Evolutionary conservation across 208 protist genomes (phyloP).

Genomic region (Leishmania arabica): DNA sequence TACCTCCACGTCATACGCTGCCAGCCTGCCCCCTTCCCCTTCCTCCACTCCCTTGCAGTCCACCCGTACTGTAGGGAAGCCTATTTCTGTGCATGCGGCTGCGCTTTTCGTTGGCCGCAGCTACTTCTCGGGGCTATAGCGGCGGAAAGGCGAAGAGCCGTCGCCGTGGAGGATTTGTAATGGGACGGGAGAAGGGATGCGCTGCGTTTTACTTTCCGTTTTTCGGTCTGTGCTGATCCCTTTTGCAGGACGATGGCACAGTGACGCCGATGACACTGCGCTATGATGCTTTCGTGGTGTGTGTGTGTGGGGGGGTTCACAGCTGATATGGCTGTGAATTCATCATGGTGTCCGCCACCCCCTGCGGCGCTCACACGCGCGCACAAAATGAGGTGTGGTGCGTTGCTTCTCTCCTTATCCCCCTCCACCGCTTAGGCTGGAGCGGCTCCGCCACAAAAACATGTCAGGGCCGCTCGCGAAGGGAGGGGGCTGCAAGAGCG

Average conservation of each 20-base stretch:
- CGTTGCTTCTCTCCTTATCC: background rate
- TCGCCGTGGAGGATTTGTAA: background rate
- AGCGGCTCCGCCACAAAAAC: background rate
- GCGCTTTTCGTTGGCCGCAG: background rate
- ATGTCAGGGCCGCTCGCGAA: background rate
- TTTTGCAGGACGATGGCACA: background rate
- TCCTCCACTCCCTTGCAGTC: background rate
- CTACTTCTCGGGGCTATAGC: background rate
- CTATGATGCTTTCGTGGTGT: background rate
- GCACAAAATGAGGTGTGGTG: background rate
- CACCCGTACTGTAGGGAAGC: background rate
- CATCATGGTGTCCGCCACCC: background rate
- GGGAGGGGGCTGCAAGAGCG: background rate
- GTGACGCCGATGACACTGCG: background rate
- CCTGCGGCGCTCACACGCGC: background rate
- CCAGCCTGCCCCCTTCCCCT: background rate
- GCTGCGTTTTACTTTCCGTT: background rate
- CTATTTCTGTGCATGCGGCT: background rate
- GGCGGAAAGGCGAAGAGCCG: background rate
- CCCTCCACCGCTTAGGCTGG: background rate
- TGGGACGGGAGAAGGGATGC: background rate
- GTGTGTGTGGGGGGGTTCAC: background rate
- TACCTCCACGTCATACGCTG: background rate
- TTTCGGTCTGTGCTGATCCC: background rate
- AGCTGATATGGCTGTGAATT: background rate